These are phyloP conservation scores for Fusarium foetens DNA, from an alignment of 2,329 filamentous ascomycete genomes.

Conservation along the genomic window DNA sequence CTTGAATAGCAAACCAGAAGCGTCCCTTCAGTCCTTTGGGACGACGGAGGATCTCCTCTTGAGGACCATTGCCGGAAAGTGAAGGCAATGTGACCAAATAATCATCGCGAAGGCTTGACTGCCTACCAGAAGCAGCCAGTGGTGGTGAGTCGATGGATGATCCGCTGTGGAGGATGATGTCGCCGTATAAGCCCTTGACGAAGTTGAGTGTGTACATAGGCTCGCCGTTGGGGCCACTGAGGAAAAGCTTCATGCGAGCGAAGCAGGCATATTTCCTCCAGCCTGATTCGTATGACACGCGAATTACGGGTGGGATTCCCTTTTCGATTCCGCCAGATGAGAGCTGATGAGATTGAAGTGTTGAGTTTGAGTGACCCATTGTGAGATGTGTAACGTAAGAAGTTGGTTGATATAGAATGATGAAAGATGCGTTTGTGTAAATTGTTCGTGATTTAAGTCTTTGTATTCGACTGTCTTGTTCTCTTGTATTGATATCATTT, in stretches of 20 bases:
- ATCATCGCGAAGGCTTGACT: slow-evolving; percentile 5
- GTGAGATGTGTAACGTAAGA: background rate
- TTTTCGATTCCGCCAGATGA: slow-evolving; percentile 5
- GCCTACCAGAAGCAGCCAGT: slow-evolving; percentile 13
- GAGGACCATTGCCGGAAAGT: background rate
- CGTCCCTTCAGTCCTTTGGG: slow-evolving; percentile 6
- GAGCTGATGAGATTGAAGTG: slow-evolving; percentile 12
- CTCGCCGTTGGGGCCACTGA: slow-evolving; percentile 25
- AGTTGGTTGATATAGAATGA: background rate
- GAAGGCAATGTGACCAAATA: slow-evolving; percentile 30
- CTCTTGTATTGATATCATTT: background rate
- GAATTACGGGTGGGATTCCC: slow-evolving; percentile 18
- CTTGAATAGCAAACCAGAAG: slow-evolving; percentile 38
- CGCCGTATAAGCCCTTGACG: slow-evolving; percentile 20
- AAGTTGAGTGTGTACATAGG: slow-evolving; percentile 28
- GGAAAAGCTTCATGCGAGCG: background rate
- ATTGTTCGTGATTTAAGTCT: background rate
- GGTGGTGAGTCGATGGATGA: slow-evolving; percentile 1
- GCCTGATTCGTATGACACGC: slow-evolving; percentile 21
- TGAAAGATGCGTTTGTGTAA: background rate
- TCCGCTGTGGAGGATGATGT: slow-evolving; percentile 34
- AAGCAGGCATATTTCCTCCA: slow-evolving; percentile 12
- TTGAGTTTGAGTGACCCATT: slow-evolving; percentile 36
- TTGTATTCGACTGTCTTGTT: background rate
- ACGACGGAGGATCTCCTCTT: slow-evolving; percentile 30